phyloP scores from a whole-genome alignment of 1,139 yeast species.

The Meyerozyma smithsonii region DNA sequence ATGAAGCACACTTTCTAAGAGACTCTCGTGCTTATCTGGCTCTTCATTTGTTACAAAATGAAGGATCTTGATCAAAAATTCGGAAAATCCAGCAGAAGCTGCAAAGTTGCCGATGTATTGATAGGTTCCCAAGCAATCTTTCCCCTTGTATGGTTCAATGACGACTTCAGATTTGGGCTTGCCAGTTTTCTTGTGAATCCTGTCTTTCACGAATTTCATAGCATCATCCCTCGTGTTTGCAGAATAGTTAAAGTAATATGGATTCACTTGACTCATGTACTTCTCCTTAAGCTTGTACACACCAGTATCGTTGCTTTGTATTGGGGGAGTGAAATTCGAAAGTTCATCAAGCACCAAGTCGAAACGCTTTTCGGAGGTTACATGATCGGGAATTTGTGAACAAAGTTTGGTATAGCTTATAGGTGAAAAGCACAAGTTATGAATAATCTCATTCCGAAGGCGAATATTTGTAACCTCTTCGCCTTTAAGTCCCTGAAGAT shows the following conservation, averaged over 20 bases:
- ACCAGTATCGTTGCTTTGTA: constrained; percentile 62
- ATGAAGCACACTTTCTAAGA: constrained; percentile 60
- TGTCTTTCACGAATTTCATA: constrained; percentile 51
- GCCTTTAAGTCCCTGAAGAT: constrained; percentile 47
- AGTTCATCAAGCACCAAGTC: constrained; percentile 60
- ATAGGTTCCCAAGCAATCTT: constrained; percentile 30
- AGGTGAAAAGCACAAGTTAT: constrained; percentile 71
- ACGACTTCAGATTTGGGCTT: constrained; percentile 40
- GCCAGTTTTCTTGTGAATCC: constrained; percentile 27
- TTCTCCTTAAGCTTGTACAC: constrained; percentile 61
- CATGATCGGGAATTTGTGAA: constrained; percentile 68
- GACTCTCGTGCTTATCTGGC: constrained; percentile 44
- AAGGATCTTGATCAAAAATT: constrained; percentile 48
- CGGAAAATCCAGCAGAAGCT: constrained; percentile 46
- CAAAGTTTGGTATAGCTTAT: constrained; percentile 68
- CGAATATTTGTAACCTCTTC: constrained; percentile 49
- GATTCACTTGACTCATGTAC: constrained; percentile 56
- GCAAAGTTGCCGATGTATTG: constrained; percentile 40
- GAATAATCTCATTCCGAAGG: constrained; percentile 68
- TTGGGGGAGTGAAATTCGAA: constrained; percentile 61
- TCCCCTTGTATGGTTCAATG: constrained; percentile 39
- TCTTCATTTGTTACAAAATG: constrained; percentile 37
- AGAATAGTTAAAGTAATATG: constrained; percentile 75
- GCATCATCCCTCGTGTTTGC: constrained; percentile 77
- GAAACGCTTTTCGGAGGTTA: constrained; percentile 67